Base-by-base conservation (phyloP, 1,284 basidiomycete species). In the Coniophora puteana region DNA sequence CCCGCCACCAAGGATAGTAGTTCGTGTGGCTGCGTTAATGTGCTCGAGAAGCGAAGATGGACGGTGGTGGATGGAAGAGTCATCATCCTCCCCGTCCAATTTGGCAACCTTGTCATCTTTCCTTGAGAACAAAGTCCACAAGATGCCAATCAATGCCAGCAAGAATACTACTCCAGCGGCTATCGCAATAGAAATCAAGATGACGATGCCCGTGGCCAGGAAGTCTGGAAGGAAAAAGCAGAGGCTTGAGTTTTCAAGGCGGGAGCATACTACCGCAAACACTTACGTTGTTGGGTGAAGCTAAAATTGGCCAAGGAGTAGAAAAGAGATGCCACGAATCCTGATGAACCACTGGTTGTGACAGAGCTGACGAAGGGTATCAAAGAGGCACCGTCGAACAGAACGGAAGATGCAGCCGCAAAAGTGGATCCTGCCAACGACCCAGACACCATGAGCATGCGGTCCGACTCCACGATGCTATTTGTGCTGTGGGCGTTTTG, bases 131-230 rank as follows among this genome's bases (percentile, higher is more conserved):
- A 96, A 74, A 1, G 92, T 86, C 83, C 92, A 91, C 30, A 98
- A 68, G 34, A 98, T 86, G 35, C 91, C 92, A 44, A 93, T 73
- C 26, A 96, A 68, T 12, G 91, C 87, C 17, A 97, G 74, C 1
- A 98, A 68, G 68, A 99, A 93, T 39, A 99, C 91, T 18, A 98
- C 81, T 20, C 93, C 95, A 8, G 94, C 92, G 4, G 91, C 84
- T 49, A 98, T 96, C 22, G 94, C 95, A 52, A 99, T 97, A 4
- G 93, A 95, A 52, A 99, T 94, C 28, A 98, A 76, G 48, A 99
- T 97, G 41, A 99, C 92, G 27, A 98, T 76, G 3, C 94, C 96
- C 18, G 83, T 81, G 1, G 93, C 91, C 38, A 97, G 78, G 74
- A 86, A 89, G 59, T 82, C 92, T 92, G 49, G 5, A 43, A 26